phyloP scores from a whole-genome alignment of 1,284 basidiomycete species.

The Irpex lacteus region DNA sequence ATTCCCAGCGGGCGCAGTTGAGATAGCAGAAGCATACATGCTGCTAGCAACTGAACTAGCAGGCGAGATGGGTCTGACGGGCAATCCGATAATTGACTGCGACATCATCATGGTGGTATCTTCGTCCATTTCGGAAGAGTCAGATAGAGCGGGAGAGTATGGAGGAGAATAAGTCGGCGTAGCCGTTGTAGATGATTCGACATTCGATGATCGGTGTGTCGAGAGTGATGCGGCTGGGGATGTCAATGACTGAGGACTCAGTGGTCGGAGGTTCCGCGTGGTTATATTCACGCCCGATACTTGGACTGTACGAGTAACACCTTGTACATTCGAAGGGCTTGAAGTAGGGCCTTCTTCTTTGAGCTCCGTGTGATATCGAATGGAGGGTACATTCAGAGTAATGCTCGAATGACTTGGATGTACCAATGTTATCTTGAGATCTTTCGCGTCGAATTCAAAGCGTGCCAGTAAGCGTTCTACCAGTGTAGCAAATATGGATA shows the following conservation, averaged over 20 bases:
- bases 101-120: constrained; percentile 68
- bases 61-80: constrained; percentile 41
- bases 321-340: constrained; percentile 16
- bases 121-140: constrained; percentile 56
- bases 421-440: constrained; percentile 66
- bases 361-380: constrained; percentile 53
- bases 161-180: constrained; percentile 9
- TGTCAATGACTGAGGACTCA: constrained; percentile 16
- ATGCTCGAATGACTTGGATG: constrained; percentile 61
- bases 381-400: constrained; percentile 53
- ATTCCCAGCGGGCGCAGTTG: constrained; percentile 20
- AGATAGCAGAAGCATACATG: constrained; percentile 75
- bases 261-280: constrained; percentile 38
- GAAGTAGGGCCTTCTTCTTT: constrained; percentile 11
- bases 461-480: constrained; percentile 82
- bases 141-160: constrained; percentile 32
- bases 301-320: constrained; percentile 44
- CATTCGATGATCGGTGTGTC: neutral
- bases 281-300: constrained; percentile 50
- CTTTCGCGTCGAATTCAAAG: constrained; percentile 74
- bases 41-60: constrained; percentile 33
- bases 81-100: constrained; percentile 64
- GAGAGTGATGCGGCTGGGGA: constrained; percentile 3
- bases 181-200: constrained; percentile 1
- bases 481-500: constrained; percentile 82